Evolutionary conservation across 2,329 filamentous ascomycete species (phyloP), one percentile per base, ranked within the genome.

Genomic region (Ceratocystis papillata): DNA sequence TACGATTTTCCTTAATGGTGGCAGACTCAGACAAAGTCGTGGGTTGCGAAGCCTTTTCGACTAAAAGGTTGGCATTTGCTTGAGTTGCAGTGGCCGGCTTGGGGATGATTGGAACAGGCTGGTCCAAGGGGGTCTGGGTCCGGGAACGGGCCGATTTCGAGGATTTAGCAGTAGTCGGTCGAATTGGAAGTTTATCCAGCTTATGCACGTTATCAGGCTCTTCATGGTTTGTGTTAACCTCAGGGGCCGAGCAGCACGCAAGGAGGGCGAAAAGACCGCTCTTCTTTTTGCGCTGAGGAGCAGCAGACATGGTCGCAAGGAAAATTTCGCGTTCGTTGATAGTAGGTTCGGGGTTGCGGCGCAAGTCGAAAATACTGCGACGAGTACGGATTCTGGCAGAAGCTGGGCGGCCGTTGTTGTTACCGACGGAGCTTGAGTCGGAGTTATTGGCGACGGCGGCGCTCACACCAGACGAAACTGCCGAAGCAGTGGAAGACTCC

Each of bases 161-260:
- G 68, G 81, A 78, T 70, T 79, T 83, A 67, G 80, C 79, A 7
- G 82, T 83, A 44, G 79, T 75, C 55, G 81, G 81, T 63, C 82
- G 76, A 64, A 79, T 77, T 30, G 81, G 81, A 53, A 85, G 76
- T 72, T 79, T 83, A 70, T 84, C 77, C 70, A 84, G 76, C 77
- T 83, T 83, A 73, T 81, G 84, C 44, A 83, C 77, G 48, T 83
- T 79, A 67, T 83, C 73, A 64, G 69, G 78, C 67, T 81, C 80
- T 64, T 80, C 80, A 60, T 83, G 80, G 5, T 75, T 73, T 69
- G 83, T 81, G 17, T 80, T 79, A 69, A 82, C 79, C 69, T 87
- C 85, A 62, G 85, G 83, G 50, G 84, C 80, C 65, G 79, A 80
- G 73, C 87, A 89, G 76, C 87, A 90, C 68, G 81, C 84, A 67